Base-by-base conservation (phyloP, 2,329 filamentous ascomycete species). In the Herpomyces periplanetae region DNA sequence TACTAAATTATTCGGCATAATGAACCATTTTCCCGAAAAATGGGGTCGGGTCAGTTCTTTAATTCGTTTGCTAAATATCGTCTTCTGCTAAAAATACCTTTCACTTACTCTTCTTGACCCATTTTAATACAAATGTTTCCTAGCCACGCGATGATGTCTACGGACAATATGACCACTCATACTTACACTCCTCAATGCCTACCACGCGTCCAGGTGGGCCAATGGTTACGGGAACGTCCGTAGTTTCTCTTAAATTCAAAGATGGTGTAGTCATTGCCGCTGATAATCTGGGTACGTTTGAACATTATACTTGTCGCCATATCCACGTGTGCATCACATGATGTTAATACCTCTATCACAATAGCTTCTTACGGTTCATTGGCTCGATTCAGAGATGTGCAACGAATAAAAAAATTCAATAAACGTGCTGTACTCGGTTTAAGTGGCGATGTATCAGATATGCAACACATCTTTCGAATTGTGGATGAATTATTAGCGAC, bases 391-490 rank as follows among this genome's bases (percentile, higher is more conserved):
- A 73, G 66, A 33, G 65, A 88, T 39, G 69, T 91, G 37, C 84
- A 88, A 46, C 73, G 80, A 35, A 61, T 96, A 29, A 69, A 69
- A 31, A 52, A 58, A 31, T 91, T 91, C 42, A 68, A 71, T 42
- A 50, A 59, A 28, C 56, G 60, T 27, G 60, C 69, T 12, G 54
- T 91, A 24, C 51, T 96, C 34, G 80, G 80, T 32, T 85, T 91
- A 44, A 69, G 71, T 38, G 80, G 80, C 39, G 80, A 96, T 45
- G 62, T 96, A 31, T 85, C 68, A 27, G 80, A 96, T 47, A 91
- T 96, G 80, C 80, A 96, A 48, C 84, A 84, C 47, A 58, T 96
- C 29, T 65, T 87, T 52, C 61, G 80, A 30, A 57, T 87, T 34
- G 61, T 96, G 30, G 61, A 53, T 34, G 63, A 66, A 26, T 62